These are phyloP conservation scores for Volvox africanus DNA, from an alignment of 139 green algal genomes.

Conservation along the genomic window DNA sequence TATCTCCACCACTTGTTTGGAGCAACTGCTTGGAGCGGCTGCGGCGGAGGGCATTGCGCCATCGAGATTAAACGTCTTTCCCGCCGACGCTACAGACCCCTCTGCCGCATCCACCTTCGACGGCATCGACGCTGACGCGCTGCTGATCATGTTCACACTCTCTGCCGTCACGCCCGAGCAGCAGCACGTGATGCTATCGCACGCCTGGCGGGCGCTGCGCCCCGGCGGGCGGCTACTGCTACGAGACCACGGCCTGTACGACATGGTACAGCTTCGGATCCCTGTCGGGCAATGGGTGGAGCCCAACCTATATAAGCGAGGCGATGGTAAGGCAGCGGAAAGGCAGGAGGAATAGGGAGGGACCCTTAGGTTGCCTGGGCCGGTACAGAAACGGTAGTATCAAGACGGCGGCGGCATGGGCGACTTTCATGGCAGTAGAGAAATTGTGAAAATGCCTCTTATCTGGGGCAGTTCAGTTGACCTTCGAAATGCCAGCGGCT, in stretches of 20 bases:
- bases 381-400: no score
- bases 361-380: no score
- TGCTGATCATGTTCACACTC: slow-evolving; percentile 88
- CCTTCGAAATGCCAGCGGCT: no score
- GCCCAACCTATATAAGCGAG: slow-evolving; percentile 66
- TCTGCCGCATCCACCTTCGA: slow-evolving; percentile 21
- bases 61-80: slow-evolving; percentile 54
- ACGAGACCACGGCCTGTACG: slow-evolving; percentile 85
- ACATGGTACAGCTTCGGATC: slow-evolving; percentile 79
- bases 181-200: slow-evolving; percentile 62
- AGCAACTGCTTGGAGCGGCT: slow-evolving; percentile 64
- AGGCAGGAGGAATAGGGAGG: no score
- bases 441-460: no score
- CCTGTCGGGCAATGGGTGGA: slow-evolving; percentile 68
- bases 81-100: slow-evolving; percentile 63
- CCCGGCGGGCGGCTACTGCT: slow-evolving; percentile 78
- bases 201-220: slow-evolving; percentile 60
- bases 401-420: no score
- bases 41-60: slow-evolving; percentile 58
- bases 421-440: no score
- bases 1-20: slow-evolving; percentile 73
- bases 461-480: no score
- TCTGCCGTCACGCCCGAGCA: slow-evolving; percentile 68
- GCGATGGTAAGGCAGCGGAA: slow-evolving; percentile 60
- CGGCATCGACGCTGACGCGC: slow-evolving; percentile 59